Conservation (phyloP, 2,329 filamentous ascomycete species). For the Macrophomina tecta region DNA sequence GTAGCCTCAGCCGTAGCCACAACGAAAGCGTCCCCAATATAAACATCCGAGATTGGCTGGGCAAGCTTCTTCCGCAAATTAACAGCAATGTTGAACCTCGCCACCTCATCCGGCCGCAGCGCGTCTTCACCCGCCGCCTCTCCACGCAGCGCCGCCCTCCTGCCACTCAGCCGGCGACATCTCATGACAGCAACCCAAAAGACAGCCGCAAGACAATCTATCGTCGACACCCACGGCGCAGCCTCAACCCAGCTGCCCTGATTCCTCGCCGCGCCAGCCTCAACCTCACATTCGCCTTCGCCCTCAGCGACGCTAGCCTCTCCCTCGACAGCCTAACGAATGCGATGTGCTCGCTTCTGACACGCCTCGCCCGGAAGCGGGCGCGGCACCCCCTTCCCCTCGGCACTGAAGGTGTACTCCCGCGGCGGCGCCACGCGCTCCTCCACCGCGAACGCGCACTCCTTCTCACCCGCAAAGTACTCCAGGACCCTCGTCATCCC, state of each 20-base stretch:
- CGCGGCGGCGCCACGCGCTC: not conserved
- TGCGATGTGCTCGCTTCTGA: not conserved
- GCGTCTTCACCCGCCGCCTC: not conserved
- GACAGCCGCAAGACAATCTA: too few relatives aligned
- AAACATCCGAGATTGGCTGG: not conserved
- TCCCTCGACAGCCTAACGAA: not conserved
- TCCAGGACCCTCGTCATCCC: not conserved
- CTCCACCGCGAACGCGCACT: not conserved
- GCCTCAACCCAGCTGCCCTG: too few relatives aligned
- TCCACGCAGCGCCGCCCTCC: too few relatives aligned
- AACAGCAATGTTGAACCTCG: slow-evolving; percentile 9
- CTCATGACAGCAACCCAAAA: slow-evolving; percentile 12
- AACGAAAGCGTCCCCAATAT: slow-evolving; percentile 6
- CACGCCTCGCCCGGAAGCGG: not conserved
- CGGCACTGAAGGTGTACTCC: not conserved
- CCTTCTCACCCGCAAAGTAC: not conserved
- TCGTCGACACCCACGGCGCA: too few relatives aligned
- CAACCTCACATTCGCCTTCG: not conserved
- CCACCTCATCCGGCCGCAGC: not conserved
- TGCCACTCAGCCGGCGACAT: not conserved
- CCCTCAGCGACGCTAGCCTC: not conserved
- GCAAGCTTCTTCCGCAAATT: not conserved
- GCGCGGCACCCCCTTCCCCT: not conserved
- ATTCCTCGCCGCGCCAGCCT: not conserved
- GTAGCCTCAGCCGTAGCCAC: not conserved